Base-by-base conservation (phyloP, 2,329 filamentous ascomycete genomes). In the Claviceps arundinis region DNA sequence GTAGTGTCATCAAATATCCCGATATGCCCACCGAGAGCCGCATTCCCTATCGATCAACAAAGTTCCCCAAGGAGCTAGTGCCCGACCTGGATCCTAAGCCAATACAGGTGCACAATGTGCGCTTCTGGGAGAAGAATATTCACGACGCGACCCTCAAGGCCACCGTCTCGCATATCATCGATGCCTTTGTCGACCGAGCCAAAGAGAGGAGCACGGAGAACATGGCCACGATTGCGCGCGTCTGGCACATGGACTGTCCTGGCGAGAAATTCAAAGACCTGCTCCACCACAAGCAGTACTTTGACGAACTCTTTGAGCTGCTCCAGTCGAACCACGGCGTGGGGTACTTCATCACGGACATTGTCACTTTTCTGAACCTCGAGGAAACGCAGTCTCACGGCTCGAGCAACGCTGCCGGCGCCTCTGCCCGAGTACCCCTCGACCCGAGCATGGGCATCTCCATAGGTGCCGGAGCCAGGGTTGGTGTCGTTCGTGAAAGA, bases 161-260 rank as follows among this genome's bases (percentile, higher is more conserved):
- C 22, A 58, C 60, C 47, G 53, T 63, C 38, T 59, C 59, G 50
- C 58, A 60, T 47, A 59, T 62, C 13, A 52, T 63, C 54, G 57
- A 59, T n/a, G 53, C 56, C 7, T 62, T 62, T 46, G 59, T 56
- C 44, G 59, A 61, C 46, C 44, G 58, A 40, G 60, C 60, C 22
- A 57, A 54, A 42, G 56, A 56, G 46, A 54, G 56, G 22, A 56
- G 42, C 19, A 55, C 48, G 42, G 56, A 59, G 11, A 57, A 57
- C 48, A 42, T 57, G 49, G 61, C 60, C 5, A 62, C 61, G 13
- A 56, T 62, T 13, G 61, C 61, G 19, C 55, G 61, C 16, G 56
- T 63, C 17, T 63, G 61, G 61, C 61, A 63, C 50, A 63, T 63
- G 61, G 61, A 62, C 49, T 60, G 58, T 2, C 61, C 61, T 0